These are phyloP conservation scores for Teunomyces tritomae DNA, from an alignment of 805 yeast genomes.

Conservation along the genomic window DNA sequence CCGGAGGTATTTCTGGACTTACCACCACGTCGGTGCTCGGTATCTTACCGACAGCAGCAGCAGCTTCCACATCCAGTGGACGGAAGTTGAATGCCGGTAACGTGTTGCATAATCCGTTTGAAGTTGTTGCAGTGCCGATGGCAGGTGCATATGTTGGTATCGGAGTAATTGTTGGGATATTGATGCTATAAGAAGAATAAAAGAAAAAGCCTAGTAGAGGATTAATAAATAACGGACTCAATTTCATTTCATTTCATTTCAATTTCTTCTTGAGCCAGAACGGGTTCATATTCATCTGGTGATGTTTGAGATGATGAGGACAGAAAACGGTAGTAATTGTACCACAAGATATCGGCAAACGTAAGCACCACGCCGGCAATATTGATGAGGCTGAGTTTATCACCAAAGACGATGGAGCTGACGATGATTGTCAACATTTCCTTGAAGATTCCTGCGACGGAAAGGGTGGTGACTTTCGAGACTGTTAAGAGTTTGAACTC, in stretches of 20 bases:
- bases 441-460: conserved; percentile 90
- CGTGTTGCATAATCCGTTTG: not conserved
- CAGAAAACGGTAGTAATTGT: conserved; percentile 61
- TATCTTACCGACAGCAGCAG: conserved; percentile 18
- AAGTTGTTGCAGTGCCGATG: not conserved
- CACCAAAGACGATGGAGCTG: conserved; percentile 70
- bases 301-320: conserved; percentile 13
- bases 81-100: conserved; percentile 5
- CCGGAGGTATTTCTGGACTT: conserved; percentile 11
- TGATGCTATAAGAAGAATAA: not conserved
- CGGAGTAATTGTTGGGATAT: not conserved
- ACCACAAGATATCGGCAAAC: conserved; percentile 75
- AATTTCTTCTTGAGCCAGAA: not conserved
- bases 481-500: conserved; percentile 81
- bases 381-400: conserved; percentile 64
- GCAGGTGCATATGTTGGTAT: not conserved
- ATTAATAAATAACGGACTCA: not conserved
- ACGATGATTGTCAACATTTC: conserved; percentile 81
- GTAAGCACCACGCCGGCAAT: conserved; percentile 73
- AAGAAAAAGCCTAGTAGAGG: not conserved
- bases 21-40: not conserved
- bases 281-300: no score
- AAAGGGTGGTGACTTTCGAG: conserved; percentile 80
- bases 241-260: not conserved
- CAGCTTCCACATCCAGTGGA: conserved; percentile 8